Conservation (phyloP, 164 flowering plant genomes). For the Cinnamomum micranthum region DNA sequence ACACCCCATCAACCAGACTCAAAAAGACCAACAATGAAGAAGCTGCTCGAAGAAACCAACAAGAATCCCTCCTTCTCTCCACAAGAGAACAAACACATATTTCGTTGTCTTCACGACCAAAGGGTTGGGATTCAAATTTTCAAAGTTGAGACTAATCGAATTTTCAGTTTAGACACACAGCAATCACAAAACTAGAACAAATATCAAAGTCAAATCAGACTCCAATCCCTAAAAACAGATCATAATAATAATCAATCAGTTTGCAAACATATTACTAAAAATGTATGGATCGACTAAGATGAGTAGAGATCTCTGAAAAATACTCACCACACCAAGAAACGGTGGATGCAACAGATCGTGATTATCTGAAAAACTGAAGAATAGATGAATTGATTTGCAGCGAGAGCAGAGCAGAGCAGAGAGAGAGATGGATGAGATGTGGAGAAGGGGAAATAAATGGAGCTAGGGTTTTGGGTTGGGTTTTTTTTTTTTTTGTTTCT, state of each 20-base stretch:
- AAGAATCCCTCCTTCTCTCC: slow-evolving; percentile 20
- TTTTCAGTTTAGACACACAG: neutral
- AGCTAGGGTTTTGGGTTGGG: neutral
- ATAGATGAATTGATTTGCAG: neutral
- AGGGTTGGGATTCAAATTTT: neutral
- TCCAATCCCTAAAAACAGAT: neutral
- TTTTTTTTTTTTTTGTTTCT: too few species aligned
- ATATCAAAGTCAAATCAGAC: neutral
- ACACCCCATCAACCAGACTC: slow-evolving; percentile 54
- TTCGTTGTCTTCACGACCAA: slow-evolving; percentile 22
- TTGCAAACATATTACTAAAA: too few species aligned
- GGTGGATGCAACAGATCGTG: too few species aligned
- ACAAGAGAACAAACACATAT: slow-evolving; percentile 34
- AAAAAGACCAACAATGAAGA: slow-evolving; percentile 31
- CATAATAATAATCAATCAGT: too few species aligned
- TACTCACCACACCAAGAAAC: too few species aligned
- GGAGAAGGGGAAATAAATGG: neutral
- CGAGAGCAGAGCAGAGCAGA: neutral
- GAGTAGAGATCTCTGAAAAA: too few species aligned
- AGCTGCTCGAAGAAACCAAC: slow-evolving; percentile 21
- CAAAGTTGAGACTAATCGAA: slow-evolving; percentile 9
- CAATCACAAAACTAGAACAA: neutral
- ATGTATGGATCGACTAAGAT: too few species aligned
- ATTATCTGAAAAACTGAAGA: neutral
- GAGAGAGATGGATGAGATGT: neutral